phyloP scores from a whole-genome alignment of 768 basidiomycete genomes.

The Coprinopsis sp. region DNA sequence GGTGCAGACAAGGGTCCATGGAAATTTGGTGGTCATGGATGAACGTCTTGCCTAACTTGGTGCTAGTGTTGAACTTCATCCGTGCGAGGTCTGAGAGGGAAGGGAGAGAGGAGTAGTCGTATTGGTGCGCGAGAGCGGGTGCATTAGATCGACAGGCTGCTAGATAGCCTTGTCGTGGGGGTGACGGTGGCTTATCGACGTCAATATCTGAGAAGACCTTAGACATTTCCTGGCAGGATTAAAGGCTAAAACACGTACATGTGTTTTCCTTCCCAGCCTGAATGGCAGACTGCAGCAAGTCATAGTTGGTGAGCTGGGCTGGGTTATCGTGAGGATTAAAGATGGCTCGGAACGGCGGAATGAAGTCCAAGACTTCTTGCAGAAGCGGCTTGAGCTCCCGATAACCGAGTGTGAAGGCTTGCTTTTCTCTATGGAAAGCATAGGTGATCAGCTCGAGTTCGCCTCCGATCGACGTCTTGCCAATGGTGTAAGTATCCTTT shows the following conservation, averaged over 20 bases:
- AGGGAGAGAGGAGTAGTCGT: constrained; percentile 17
- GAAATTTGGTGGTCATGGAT: constrained; percentile 39
- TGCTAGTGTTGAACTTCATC: constrained; percentile 16
- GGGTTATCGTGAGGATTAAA: constrained; percentile 51
- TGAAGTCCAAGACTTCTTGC: constrained; percentile 31
- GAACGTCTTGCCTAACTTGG: constrained; percentile 32
- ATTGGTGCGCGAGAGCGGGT: constrained; percentile 24
- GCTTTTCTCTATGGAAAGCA: constrained; percentile 21
- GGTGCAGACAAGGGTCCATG: constrained; percentile 47
- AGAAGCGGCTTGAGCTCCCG: constrained; percentile 34
- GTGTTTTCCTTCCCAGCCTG: constrained; percentile 32
- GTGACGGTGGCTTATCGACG: constrained; percentile 24
- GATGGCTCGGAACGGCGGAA: constrained; percentile 47
- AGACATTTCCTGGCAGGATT: background rate
- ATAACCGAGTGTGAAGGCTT: constrained; percentile 26
- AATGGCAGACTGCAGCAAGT: constrained; percentile 29
- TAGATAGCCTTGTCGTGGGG: constrained; percentile 32
- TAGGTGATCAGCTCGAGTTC: constrained; percentile 25
- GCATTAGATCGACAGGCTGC: constrained; percentile 34
- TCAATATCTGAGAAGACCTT: constrained; percentile 27
- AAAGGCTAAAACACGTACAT: constrained; percentile 25
- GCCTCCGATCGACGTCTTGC: constrained; percentile 25
- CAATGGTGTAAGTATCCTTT: constrained; percentile 36
- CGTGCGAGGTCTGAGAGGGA: constrained; percentile 10
- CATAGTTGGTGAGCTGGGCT: constrained; percentile 32